Evolutionary conservation across 805 yeast genomes (phyloP), one percentile per base, ranked within the genome.

Genomic region (Yamadazyma sp.): DNA sequence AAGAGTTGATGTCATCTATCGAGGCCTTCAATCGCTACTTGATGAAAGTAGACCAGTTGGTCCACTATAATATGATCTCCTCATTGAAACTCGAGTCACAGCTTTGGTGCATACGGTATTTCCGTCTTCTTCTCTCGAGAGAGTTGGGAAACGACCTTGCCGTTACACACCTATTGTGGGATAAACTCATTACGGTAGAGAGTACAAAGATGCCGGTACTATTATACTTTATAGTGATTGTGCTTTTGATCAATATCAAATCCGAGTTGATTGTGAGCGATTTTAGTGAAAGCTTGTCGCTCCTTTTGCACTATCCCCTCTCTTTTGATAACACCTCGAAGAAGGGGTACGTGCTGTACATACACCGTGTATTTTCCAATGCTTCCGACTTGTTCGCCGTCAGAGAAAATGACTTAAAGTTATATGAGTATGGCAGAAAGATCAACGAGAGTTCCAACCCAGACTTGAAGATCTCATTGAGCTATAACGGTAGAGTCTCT

Each of bases 101-200:
- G 36, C 60, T 77, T 28, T 77, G 81, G 81, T 59, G 75, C 17
- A 70, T 77, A n/a, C 50, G 82, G 29, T 77, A 70, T 53, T 64
- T 71, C 19, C 53, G 80, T 17, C 55, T 77, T 23, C 43, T 75
- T 3, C 54, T 75, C 12, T 56, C 69, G 5, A 54, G 82, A 35
- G 82, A 77, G 45, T 50, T 77, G 19, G 78, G 77, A 1, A 45
- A 55, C 35, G 58, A 64, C 18, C 43, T 63, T 33, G 55, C 56
- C 16, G 48, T 55, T 13, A 54, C 69, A 0, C 55, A 67, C 15
- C 48, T 57, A 17, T 49, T 73, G 14, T 77, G 81, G 81, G 81
- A 77, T 49, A 71, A 71, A 40, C 46, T 77, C 15, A 64, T 73
- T 10, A 57, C 61, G 3, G 46, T 48, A n/a, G 45, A 42, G n/a